These are phyloP conservation scores for Rhodocollybia butyracea DNA, from an alignment of 768 basidiomycete species.

Conservation along the genomic window DNA sequence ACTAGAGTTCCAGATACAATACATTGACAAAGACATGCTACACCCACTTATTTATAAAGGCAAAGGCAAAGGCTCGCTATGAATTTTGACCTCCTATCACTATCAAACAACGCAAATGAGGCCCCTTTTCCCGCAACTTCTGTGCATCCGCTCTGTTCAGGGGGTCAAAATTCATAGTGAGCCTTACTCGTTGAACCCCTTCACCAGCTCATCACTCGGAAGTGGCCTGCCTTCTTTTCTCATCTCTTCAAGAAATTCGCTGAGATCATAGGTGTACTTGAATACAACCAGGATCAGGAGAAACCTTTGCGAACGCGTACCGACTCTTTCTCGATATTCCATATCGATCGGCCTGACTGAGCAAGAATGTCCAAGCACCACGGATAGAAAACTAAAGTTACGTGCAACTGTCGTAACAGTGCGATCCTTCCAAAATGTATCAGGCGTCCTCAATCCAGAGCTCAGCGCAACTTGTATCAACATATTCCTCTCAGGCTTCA, in stretches of 20 bases:
- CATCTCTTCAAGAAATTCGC: background rate
- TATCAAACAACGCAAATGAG: background rate
- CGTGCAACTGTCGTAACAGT: background rate
- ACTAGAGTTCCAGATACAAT: too few species aligned
- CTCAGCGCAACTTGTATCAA: background rate
- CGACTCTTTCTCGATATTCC: background rate
- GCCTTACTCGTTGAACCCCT: background rate
- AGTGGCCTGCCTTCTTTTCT: background rate
- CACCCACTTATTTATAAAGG: too few species aligned
- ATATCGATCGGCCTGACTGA: background rate
- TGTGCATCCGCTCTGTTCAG: background rate
- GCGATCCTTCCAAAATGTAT: background rate
- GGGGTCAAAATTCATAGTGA: background rate
- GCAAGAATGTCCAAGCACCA: background rate
- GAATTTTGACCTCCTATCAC: background rate
- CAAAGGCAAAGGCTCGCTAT: too few species aligned
- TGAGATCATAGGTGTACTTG: background rate
- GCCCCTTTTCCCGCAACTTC: background rate
- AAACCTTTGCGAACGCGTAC: background rate
- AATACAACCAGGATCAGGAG: background rate
- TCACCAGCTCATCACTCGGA: background rate
- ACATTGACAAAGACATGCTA: too few species aligned
- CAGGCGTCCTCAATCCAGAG: background rate
- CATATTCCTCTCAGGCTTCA: background rate
- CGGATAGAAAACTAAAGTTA: background rate